A percentile compares a stretch with the other conserved stretches of the same genome.
These are phyloP conservation scores for Pichia paraexigua DNA, from an alignment of 805 yeast genomes.

Conservation along the genomic window DNA sequence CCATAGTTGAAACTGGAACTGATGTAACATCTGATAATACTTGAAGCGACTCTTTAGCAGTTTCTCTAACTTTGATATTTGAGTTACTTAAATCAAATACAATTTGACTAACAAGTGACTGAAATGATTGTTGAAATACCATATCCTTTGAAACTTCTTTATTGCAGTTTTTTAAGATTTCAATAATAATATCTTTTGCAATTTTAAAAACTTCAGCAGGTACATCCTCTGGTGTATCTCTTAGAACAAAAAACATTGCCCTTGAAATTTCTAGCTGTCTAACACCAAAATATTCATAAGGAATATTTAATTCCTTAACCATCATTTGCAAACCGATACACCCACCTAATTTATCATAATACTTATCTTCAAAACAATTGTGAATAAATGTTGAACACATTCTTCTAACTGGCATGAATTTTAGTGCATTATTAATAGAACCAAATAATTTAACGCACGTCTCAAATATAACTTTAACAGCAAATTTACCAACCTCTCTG, in stretches of 20 bases:
- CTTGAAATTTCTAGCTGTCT: slow-evolving; percentile 80
- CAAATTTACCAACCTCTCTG: slow-evolving; percentile 59
- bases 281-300: slow-evolving; percentile 63
- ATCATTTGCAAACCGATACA: slow-evolving; percentile 72
- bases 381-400: slow-evolving; percentile 81
- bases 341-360: slow-evolving; percentile 83
- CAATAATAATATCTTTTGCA: slow-evolving; percentile 61
- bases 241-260: slow-evolving; percentile 78
- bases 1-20: slow-evolving; percentile 63
- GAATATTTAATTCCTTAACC: slow-evolving; percentile 58
- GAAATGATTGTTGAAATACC: slow-evolving; percentile 63
- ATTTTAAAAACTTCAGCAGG: slow-evolving; percentile 69
- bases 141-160: slow-evolving; percentile 51
- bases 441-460: slow-evolving; percentile 66
- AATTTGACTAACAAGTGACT: slow-evolving; percentile 75
- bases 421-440: slow-evolving; percentile 50
- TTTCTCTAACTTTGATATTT: slow-evolving; percentile 70
- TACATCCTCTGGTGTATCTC: slow-evolving; percentile 85
- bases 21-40: slow-evolving; percentile 63
- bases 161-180: slow-evolving; percentile 61
- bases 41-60: slow-evolving; percentile 64
- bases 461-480: slow-evolving; percentile 53
- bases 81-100: slow-evolving; percentile 92
- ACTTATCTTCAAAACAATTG: slow-evolving; percentile 83
- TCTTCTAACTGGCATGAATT: slow-evolving; percentile 67